Evolutionary conservation across 2,329 filamentous ascomycete species (phyloP).

Genomic region (Coniochaeta sp.): DNA sequence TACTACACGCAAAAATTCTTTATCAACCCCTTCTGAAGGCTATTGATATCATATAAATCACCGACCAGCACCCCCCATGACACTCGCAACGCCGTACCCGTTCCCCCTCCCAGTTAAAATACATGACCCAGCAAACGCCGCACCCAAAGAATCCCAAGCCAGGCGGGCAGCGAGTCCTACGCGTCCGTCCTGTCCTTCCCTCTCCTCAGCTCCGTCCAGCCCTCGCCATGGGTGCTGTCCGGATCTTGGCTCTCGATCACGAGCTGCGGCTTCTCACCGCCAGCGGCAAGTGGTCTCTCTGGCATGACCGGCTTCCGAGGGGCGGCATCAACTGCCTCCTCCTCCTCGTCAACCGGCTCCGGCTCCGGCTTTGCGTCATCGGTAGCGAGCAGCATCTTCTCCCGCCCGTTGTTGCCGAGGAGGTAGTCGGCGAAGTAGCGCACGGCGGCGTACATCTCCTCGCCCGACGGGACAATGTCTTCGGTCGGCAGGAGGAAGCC

Average conservation of each 20-base stretch:
- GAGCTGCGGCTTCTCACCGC: too few relatives aligned
- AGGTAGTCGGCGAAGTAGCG: conserved; percentile 80
- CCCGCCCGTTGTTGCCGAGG: conserved; percentile 61
- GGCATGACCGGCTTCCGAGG: too few relatives aligned
- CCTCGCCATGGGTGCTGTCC: too few relatives aligned
- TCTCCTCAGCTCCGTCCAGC: not conserved
- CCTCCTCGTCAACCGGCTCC: not conserved
- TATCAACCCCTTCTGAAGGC: not conserved
- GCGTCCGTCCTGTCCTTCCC: not conserved
- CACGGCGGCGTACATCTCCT: conserved; percentile 78
- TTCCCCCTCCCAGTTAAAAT: not conserved
- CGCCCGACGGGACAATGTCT: conserved; percentile 81
- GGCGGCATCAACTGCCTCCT: too few relatives aligned
- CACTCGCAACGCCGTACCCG: not conserved
- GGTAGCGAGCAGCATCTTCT: too few relatives aligned
- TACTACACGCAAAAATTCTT: not conserved
- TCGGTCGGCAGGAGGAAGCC: conserved; percentile 85
- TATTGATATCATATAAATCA: not conserved
- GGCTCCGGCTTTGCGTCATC: conserved; percentile 13
- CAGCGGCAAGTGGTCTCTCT: too few relatives aligned
- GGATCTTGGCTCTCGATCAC: not conserved
- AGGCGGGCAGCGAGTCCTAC: not conserved
- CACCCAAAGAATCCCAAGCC: not conserved
- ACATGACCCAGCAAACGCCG: not conserved
- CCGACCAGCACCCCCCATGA: not conserved